A percentile compares a stretch with the other conserved stretches of the same genome.
Conservation (phyloP, 441 rosid genomes). For the Gossypium schwendimanii region DNA sequence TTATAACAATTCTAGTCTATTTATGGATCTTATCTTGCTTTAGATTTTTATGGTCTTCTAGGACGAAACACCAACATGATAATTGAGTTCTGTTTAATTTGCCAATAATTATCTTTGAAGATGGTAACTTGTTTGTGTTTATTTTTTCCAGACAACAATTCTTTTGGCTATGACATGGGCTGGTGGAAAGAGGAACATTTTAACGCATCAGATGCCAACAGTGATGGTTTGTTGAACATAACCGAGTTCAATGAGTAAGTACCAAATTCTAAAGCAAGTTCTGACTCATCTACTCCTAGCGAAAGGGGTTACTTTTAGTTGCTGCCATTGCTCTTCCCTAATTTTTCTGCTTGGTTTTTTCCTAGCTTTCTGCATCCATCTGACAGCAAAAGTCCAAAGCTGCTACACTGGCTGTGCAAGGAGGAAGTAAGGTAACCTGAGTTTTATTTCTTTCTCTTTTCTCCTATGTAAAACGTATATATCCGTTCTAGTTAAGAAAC, state of each 20-base stretch:
- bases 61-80: not conserved
- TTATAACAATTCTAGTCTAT: not conserved
- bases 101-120: not conserved
- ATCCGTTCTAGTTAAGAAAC: not conserved
- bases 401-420: slow-evolving; percentile 75
- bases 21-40: not conserved
- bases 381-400: slow-evolving; percentile 72
- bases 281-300: not conserved
- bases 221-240: slow-evolving; percentile 77
- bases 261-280: slow-evolving; percentile 15
- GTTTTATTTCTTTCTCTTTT: slow-evolving; percentile 7
- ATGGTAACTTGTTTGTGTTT: slow-evolving; percentile 17
- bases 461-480: not conserved
- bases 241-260: slow-evolving; percentile 94
- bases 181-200: slow-evolving; percentile 99
- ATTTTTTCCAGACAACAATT: slow-evolving; percentile 38
- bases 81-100: not conserved
- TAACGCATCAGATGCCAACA: slow-evolving; percentile 88
- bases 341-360: slow-evolving; percentile 18
- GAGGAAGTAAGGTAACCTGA: slow-evolving; percentile 85
- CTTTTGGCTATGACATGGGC: slow-evolving; percentile 83
- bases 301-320: not conserved
- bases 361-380: slow-evolving; percentile 91
- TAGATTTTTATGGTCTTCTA: not conserved
- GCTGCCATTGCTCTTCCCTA: not conserved